A percentile compares a stretch with the other conserved stretches of the same genome.
Conservation (phyloP, 306 rosid genomes). For the Dalbergia oliveri region DNA sequence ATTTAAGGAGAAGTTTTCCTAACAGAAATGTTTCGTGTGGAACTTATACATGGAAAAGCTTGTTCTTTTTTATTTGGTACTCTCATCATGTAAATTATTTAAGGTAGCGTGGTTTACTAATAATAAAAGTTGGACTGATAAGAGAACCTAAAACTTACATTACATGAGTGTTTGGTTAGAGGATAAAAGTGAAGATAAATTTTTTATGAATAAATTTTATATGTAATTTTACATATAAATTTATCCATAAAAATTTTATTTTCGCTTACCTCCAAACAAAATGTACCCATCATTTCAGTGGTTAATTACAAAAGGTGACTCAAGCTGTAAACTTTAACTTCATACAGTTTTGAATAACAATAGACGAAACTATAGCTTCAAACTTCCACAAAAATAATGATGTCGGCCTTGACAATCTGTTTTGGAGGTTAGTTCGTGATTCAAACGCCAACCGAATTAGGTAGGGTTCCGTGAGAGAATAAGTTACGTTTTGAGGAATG, state of each 20-base stretch:
- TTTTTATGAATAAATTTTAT: no score
- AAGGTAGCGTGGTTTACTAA: neutral
- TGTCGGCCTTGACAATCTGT: neutral
- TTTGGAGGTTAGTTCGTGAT: slow-evolving; percentile 10
- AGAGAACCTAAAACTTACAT: neutral
- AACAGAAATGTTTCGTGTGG: slow-evolving; percentile 24
- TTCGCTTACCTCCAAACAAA: no score
- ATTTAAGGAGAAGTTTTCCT: no score
- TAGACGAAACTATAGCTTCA: slow-evolving; percentile 28
- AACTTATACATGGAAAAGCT: neutral
- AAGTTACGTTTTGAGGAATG: neutral
- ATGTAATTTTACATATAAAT: no score
- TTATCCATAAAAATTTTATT: no score
- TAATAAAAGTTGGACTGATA: neutral
- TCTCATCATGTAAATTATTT: no score
- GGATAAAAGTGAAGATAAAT: no score
- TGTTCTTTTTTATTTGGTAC: no score
- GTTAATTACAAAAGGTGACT: slow-evolving; percentile 17
- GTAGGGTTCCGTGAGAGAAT: slow-evolving; percentile 7
- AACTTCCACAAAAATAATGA: slow-evolving; percentile 17
- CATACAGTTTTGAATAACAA: neutral
- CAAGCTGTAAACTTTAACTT: neutral
- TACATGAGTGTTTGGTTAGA: no score
- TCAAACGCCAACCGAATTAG: slow-evolving; percentile 27
- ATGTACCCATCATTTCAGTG: no score